Evolutionary conservation across 208 protist species (phyloP).

Genomic region (Trypanosoma cruzi): DNA sequence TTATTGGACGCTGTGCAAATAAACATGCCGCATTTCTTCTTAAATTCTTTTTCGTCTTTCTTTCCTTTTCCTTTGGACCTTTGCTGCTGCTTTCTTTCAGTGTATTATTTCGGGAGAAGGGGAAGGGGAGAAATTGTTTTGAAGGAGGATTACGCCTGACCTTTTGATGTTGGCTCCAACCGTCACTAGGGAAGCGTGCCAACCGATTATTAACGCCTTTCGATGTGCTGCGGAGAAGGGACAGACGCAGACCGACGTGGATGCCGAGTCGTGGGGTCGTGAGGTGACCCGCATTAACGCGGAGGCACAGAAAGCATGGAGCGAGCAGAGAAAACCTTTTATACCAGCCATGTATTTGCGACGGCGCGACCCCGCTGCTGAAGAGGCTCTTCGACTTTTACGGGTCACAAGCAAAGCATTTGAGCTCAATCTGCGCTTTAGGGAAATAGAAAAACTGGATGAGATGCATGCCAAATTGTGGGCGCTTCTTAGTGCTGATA

Average conservation of each 20-base stretch:
- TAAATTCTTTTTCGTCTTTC: background rate
- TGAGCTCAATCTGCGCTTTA: slow-evolving; percentile 79
- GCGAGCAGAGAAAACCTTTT: slow-evolving; percentile 23
- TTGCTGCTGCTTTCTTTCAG: background rate
- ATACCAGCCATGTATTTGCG: slow-evolving; percentile 72
- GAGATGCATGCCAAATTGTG: slow-evolving; percentile 73
- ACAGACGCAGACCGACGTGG: slow-evolving; percentile 15
- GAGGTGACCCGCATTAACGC: slow-evolving; percentile 57
- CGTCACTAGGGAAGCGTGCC: background rate
- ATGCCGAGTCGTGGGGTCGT: slow-evolving; percentile 18
- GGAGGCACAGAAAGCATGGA: slow-evolving; percentile 33
- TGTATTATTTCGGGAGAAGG: background rate
- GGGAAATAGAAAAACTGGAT: slow-evolving; percentile 80
- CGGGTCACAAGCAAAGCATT: slow-evolving; percentile 71
- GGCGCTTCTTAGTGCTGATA: slow-evolving; percentile 57
- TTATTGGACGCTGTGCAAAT: background rate
- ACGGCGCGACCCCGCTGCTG: slow-evolving; percentile 44
- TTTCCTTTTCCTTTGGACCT: background rate
- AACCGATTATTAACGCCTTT: slow-evolving; percentile 27
- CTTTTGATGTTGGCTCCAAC: background rate
- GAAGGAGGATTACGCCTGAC: background rate
- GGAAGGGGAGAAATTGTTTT: background rate
- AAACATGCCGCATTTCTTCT: background rate
- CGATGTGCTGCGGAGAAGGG: slow-evolving; percentile 15
- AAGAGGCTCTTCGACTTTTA: slow-evolving; percentile 51